These are phyloP conservation scores for Spinellus fusiger DNA, from an alignment of 192 early-diverging fungal species.

Conservation along the genomic window DNA sequence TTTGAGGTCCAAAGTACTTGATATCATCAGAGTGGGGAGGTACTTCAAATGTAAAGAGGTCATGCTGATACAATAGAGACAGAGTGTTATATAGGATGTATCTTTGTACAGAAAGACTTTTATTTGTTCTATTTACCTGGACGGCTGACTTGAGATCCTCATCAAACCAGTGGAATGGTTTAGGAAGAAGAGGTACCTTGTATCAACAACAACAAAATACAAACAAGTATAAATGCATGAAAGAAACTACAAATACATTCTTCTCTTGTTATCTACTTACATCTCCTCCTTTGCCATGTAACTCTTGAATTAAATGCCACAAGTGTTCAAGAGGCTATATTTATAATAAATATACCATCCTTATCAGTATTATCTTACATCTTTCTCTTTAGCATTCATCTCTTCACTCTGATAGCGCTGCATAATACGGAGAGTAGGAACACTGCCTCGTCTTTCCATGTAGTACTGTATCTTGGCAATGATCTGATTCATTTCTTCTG, in stretches of 20 bases:
- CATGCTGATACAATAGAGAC: conserved; percentile 32
- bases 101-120: neutral
- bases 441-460: conserved; percentile 33
- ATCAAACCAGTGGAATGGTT: conserved; percentile 44
- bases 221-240: neutral
- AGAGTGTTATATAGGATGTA: neutral
- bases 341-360: neutral
- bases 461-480: conserved; percentile 45
- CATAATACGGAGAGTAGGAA: conserved; percentile 1
- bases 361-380: conserved; percentile 5
- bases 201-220: neutral
- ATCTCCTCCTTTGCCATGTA: conserved; percentile 11
- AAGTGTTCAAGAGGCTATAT: conserved; percentile 12
- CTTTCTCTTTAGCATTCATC: neutral
- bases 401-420: conserved; percentile 10
- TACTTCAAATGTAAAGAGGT: conserved; percentile 37
- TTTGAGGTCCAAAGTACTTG: conserved; percentile 25
- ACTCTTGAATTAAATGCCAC: conserved; percentile 11
- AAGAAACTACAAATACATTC: neutral
- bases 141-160: conserved; percentile 36
- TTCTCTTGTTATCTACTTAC: conserved; percentile 5
- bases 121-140: conserved; percentile 22
- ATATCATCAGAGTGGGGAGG: conserved; percentile 23
- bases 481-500: conserved; percentile 42
- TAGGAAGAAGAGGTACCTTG: conserved; percentile 39